Evolutionary conservation across 306 rosid genomes (phyloP).

Genomic region (Cicer arietinum): DNA sequence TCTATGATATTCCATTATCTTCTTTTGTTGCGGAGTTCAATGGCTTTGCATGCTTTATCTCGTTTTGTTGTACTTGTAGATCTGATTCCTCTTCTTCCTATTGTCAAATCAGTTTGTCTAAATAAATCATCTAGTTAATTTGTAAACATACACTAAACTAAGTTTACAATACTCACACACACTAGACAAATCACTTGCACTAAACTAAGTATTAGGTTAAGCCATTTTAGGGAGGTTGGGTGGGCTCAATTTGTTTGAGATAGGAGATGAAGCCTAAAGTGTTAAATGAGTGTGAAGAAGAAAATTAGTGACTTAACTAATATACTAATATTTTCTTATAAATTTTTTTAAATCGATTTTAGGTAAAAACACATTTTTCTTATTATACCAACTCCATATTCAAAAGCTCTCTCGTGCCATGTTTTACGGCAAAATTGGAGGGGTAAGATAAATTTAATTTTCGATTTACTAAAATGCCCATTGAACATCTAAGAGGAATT

Average conservation of each 20-base stretch:
- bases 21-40: conserved; percentile 41
- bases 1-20: conserved; percentile 42
- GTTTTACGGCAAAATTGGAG: conserved; percentile 77
- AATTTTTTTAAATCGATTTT: conserved; percentile 32
- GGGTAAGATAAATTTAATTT: conserved; percentile 39
- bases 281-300: no score
- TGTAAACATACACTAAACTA: not conserved
- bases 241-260: no score
- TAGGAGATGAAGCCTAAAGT: no score
- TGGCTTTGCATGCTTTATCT: conserved; percentile 25
- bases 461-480: conserved; percentile 43
- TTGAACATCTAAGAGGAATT: not conserved
- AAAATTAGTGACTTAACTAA: no score
- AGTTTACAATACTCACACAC: no score
- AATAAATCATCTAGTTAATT: not conserved
- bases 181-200: no score
- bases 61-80: conserved; percentile 35
- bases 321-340: no score
- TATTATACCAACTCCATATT: conserved; percentile 49
- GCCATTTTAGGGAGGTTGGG: no score
- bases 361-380: conserved; percentile 27
- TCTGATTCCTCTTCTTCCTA: conserved; percentile 55
- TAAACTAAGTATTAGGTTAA: no score
- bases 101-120: conserved; percentile 32
- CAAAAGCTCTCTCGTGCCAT: conserved; percentile 47